Percentiles rank a stretch among this genome's conserved stretches.
phyloP scores from a whole-genome alignment of 306 rosid genomes.

The Glycine soja region DNA sequence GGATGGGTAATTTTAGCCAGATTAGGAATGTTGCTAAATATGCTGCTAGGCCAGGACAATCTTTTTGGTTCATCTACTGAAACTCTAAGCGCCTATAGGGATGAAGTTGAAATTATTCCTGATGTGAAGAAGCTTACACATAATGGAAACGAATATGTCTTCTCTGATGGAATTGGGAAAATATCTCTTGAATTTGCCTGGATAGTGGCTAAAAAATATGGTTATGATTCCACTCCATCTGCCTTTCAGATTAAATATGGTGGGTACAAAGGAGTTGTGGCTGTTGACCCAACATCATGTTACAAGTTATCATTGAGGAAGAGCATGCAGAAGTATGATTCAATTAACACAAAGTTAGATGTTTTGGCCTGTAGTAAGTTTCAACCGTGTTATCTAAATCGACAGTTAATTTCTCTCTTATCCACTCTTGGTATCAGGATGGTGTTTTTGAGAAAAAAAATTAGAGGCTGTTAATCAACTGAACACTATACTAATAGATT shows the following conservation, averaged over 20 bases:
- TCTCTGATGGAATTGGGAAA: constrained; percentile 95
- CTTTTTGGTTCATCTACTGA: too few species aligned
- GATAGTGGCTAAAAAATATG: constrained; percentile 75
- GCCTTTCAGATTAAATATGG: constrained; percentile 92
- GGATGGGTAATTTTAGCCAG: constrained; percentile 85
- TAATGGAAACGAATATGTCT: constrained; percentile 61
- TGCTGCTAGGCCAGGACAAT: too few species aligned
- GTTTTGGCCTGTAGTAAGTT: constrained; percentile 74
- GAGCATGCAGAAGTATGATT: constrained; percentile 82
- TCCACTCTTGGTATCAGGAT: constrained; percentile 81
- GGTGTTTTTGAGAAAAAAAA: constrained; percentile 65
- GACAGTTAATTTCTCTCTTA: constrained; percentile 79
- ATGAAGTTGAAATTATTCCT: too few species aligned
- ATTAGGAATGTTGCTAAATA: too few species aligned
- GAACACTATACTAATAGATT: constrained; percentile 67
- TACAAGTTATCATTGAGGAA: constrained; percentile 72
- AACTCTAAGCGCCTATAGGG: too few species aligned
- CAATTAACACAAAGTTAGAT: constrained; percentile 66
- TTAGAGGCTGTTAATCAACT: constrained; percentile 65
- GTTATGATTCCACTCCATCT: constrained; percentile 62
- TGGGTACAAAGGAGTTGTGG: constrained; percentile 93
- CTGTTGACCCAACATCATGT: constrained; percentile 75
- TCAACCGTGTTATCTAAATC: constrained; percentile 79
- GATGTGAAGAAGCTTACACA: too few species aligned
- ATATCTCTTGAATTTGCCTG: constrained; percentile 72